phyloP scores from a whole-genome alignment of 352 stramenopile genomes.

The Phytophthora crassamura region DNA sequence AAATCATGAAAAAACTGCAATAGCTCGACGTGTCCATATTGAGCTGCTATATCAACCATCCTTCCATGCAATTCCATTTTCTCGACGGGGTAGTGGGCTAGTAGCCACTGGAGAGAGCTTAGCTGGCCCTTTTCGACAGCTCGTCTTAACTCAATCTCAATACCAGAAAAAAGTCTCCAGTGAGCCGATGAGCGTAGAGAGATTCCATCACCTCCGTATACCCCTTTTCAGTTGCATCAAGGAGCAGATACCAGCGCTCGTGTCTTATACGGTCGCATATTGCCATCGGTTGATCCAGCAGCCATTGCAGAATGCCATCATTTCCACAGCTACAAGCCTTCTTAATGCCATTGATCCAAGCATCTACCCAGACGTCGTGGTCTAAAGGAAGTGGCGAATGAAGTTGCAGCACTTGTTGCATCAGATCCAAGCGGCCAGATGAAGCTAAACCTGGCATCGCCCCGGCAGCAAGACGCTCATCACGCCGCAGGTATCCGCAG shows the following conservation, averaged over 20 bases:
- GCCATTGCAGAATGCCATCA: constrained; percentile 7
- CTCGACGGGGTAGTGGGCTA: no score
- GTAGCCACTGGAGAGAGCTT: no score
- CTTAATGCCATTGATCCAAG: neutral
- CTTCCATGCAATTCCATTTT: no score
- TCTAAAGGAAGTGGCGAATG: constrained; percentile 1
- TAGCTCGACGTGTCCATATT: no score
- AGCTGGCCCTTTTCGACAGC: no score
- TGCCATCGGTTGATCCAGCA: constrained; percentile 2
- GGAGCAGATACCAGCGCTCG: neutral
- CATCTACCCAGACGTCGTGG: neutral
- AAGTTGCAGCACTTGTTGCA: constrained; percentile 11
- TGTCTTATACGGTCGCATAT: neutral
- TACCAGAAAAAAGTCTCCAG: no score
- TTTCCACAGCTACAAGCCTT: neutral
- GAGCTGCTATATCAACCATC: no score
- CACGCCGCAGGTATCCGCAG: neutral
- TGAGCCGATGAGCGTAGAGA: no score
- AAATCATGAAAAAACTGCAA: no score
- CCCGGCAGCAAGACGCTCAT: neutral
- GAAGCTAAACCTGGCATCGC: no score
- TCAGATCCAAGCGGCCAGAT: constrained; percentile 9
- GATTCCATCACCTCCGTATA: neutral
- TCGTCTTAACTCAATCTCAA: no score
- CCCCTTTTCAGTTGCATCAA: neutral